phyloP scores from a whole-genome alignment of 164 flowering plant genomes.

The Sextonia rubra region DNA sequence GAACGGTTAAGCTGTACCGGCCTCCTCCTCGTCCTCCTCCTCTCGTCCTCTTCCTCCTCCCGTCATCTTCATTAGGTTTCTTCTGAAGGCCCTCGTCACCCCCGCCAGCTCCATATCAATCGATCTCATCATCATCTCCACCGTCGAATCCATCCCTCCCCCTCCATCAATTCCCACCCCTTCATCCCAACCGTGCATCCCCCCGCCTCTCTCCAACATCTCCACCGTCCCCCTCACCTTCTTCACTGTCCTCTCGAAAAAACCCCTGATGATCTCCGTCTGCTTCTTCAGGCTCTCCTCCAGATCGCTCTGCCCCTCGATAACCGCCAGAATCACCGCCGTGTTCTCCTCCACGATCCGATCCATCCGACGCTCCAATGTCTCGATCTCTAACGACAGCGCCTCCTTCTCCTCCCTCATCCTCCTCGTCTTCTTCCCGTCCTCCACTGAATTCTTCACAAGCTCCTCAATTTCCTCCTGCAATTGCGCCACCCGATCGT shows the following conservation, averaged over 20 bases:
- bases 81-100: background rate
- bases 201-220: background rate
- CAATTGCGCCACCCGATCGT: no score
- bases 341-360: background rate
- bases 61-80: background rate
- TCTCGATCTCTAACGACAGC: no score
- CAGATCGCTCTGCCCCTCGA: background rate
- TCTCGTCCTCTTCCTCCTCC: background rate
- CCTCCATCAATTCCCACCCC: no score
- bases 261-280: background rate
- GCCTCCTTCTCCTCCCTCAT: background rate
- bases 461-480: background rate
- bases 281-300: background rate
- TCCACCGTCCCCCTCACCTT: background rate
- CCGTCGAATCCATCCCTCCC: background rate
- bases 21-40: no score
- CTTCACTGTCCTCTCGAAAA: background rate
- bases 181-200: background rate
- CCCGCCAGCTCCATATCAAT: background rate
- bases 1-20: no score
- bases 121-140: background rate
- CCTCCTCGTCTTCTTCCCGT: background rate
- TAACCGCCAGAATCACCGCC: background rate
- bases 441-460: background rate
- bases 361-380: background rate